Evolutionary conservation across 2,329 filamentous ascomycete species (phyloP).

Genomic region (Diaporthe eres): DNA sequence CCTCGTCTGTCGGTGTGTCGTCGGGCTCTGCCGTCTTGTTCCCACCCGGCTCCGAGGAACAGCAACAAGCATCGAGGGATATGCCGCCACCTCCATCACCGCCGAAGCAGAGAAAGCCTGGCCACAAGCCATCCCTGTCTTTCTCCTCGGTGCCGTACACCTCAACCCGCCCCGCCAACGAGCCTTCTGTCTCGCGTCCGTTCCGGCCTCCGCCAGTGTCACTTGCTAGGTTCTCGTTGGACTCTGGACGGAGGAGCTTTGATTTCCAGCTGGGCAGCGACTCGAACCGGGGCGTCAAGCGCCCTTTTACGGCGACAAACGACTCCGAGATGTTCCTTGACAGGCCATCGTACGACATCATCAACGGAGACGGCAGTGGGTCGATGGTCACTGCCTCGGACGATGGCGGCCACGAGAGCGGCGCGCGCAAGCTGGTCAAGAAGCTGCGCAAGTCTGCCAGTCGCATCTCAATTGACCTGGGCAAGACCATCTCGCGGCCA

Average conservation of each 20-base stretch:
- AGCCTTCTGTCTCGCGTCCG: conserved; percentile 11
- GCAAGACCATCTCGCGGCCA: conserved; percentile 41
- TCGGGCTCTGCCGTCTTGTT: conserved; percentile 24
- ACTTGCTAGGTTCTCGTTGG: conserved; percentile 38
- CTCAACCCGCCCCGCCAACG: conserved; percentile 16
- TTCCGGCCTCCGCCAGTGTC: conserved; percentile 35
- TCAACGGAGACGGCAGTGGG: conserved; percentile 50
- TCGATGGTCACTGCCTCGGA: conserved; percentile 48
- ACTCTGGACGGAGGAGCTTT: conserved; percentile 34
- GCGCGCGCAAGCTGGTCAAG: conserved; percentile 59
- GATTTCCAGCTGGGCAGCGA: conserved; percentile 30
- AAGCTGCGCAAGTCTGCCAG: conserved; percentile 67
- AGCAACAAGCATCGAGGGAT: conserved; percentile 13
- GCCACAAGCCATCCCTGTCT: conserved; percentile 34
- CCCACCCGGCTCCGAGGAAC: not conserved
- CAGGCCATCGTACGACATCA: conserved; percentile 56
- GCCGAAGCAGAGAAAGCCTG: conserved; percentile 33
- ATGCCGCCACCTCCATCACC: conserved; percentile 35
- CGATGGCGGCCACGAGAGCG: conserved; percentile 43
- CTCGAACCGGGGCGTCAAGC: conserved; percentile 52
- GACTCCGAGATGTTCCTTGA: conserved; percentile 34
- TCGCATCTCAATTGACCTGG: conserved; percentile 58
- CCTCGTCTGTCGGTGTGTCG: not conserved
- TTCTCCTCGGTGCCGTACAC: conserved; percentile 34
- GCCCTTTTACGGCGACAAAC: conserved; percentile 37